Conservation (phyloP, 2,329 filamentous ascomycete species). For the Rhynchosporium agropyri region DNA sequence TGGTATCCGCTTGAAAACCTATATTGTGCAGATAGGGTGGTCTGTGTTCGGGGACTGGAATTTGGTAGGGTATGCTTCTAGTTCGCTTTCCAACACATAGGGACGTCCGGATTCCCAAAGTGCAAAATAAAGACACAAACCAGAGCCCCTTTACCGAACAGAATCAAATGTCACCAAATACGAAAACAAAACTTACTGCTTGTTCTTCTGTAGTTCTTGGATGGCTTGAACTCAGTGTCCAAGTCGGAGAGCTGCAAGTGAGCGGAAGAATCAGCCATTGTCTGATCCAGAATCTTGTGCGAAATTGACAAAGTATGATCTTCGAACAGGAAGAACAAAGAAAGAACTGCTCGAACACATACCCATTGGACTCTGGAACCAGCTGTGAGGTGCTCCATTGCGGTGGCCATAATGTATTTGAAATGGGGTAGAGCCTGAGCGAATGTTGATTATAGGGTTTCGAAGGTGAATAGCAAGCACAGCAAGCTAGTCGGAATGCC, state of each 20-base stretch:
- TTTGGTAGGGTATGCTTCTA: not conserved
- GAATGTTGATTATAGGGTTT: constrained; percentile 1
- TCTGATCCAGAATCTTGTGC: not conserved
- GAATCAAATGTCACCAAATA: constrained; percentile 62
- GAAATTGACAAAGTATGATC: not conserved
- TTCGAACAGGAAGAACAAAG: not conserved
- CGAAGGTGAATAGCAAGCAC: constrained; percentile 5
- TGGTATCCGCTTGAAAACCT: not conserved
- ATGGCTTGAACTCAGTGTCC: constrained; percentile 83
- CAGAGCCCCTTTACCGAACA: not conserved
- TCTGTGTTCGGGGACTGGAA: not conserved
- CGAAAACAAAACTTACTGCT: constrained; percentile 66
- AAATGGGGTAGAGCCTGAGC: constrained; percentile 6
- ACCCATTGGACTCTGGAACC: constrained; percentile 51
- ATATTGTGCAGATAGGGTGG: not conserved
- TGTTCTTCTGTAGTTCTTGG: constrained; percentile 90
- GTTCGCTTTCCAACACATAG: not conserved
- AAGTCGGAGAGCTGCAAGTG: constrained; percentile 45
- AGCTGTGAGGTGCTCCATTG: constrained; percentile 83
- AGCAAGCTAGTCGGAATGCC: not conserved
- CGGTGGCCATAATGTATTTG: constrained; percentile 52
- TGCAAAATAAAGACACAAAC: not conserved
- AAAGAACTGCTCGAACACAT: not conserved
- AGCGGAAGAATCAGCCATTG: not conserved
- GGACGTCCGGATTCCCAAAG: not conserved